Percentiles rank a stretch among this genome's conserved stretches.
Evolutionary conservation across 2,329 filamentous ascomycete species (phyloP).

Genomic region (Aureobasidium sp.): DNA sequence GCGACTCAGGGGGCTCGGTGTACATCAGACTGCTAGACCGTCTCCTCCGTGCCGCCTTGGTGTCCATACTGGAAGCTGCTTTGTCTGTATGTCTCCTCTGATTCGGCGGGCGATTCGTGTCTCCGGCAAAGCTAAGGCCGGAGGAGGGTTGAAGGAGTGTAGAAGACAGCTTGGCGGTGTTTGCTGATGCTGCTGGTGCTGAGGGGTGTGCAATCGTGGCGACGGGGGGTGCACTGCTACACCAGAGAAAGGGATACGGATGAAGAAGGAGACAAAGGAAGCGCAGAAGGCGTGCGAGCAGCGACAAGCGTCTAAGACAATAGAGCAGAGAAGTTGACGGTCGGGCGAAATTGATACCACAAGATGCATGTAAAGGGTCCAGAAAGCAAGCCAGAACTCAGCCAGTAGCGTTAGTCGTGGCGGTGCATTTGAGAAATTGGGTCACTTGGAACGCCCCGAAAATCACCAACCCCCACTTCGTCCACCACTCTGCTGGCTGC

Average conservation of each 20-base stretch:
- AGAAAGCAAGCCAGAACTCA: background rate
- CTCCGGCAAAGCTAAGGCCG: slow-evolving; percentile 76
- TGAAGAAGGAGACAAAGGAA: background rate
- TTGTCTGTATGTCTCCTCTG: slow-evolving; percentile 43
- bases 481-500: background rate
- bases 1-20: slow-evolving; percentile 89
- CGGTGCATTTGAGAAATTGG: background rate
- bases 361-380: slow-evolving; percentile 2
- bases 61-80: slow-evolving; percentile 52
- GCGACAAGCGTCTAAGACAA: background rate
- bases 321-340: background rate
- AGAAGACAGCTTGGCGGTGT: slow-evolving; percentile 95
- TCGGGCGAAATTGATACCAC: background rate
- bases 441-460: too few relatives aligned
- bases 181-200: slow-evolving; percentile 23
- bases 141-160: slow-evolving; percentile 65
- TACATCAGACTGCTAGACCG: slow-evolving; percentile 98
- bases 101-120: slow-evolving; percentile 60
- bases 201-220: slow-evolving; percentile 4
- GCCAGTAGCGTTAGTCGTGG: background rate
- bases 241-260: background rate
- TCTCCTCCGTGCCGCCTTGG: slow-evolving; percentile 53
- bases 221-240: background rate
- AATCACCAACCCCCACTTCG: background rate
- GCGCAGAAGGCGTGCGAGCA: background rate